Evolutionary conservation across 2,329 filamentous ascomycete genomes (phyloP), one percentile per base, ranked within the genome.

Genomic region (Hyphodiscus sp.): DNA sequence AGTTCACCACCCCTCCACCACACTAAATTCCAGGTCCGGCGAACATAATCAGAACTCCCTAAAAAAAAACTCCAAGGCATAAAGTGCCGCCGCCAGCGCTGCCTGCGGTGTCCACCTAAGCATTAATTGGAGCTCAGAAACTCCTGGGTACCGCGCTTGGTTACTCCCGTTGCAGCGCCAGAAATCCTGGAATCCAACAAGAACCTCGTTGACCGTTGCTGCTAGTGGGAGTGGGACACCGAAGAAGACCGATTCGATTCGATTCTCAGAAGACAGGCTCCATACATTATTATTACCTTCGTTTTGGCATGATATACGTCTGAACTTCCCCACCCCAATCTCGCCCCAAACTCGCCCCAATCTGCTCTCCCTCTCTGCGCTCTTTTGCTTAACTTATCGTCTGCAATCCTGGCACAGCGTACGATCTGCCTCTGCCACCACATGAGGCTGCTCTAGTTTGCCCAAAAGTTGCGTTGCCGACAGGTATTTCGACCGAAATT

Each of bases 401-500:
- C 20, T 15, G 38, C 23, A 23, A 26, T 42, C 33, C 16, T 15
- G 7, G 30, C 11, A 38, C 5, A 13, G 7, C 15, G 20, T 26
- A 20, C 23, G 19, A 29, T 26, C 16, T 8, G 13, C 23, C 26
- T 38, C 33, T 38, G 33, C 33, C 16, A n/a, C 33, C 38, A 49
- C 19, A 43, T 43, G 38, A 30, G 38, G 45, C 45, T 46, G 45
- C 23, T 29, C 9, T 29, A 49, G 18, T 4, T 8, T 43, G 18
- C 7, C n/a, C 33, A 18, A n/a, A 29, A 26, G 13, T 46, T 46
- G 55, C 52, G 29, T 46, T 26, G 7, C 29, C 45, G 48, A 53
- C 48, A 38, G 26, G 20, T 43, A 44, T 46, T 51, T 20, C 33
- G 15, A 48, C 47, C 41, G 29, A 26, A 45, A 48, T 51, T 54